Percentiles rank a stretch among this genome's conserved stretches.
phyloP scores from a whole-genome alignment of 768 basidiomycete genomes.

The Wakefieldia striispora region DNA sequence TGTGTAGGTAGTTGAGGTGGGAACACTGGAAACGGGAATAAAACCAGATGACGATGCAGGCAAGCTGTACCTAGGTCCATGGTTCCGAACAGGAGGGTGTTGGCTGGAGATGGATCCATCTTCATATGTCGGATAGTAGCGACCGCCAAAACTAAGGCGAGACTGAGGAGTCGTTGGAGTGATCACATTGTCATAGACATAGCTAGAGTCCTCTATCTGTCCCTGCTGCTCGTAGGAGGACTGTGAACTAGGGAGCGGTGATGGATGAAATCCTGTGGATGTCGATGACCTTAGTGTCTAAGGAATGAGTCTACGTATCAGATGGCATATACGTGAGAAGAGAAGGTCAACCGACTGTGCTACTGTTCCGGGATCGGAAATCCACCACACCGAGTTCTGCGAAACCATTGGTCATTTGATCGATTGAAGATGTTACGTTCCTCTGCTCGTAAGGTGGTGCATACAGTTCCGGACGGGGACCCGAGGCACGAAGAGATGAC shows the following conservation, averaged over 20 bases:
- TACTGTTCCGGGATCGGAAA: constrained; percentile 53
- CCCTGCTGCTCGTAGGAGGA: constrained; percentile 39
- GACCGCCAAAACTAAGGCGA: constrained; percentile 30
- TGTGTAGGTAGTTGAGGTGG: constrained; percentile 37
- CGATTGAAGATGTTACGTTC: constrained; percentile 40
- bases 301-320: constrained; percentile 28
- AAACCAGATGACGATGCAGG: constrained; percentile 70
- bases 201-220: constrained; percentile 32
- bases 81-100: constrained; percentile 36
- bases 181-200: constrained; percentile 39
- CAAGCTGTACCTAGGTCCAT: constrained; percentile 65
- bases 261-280: constrained; percentile 32
- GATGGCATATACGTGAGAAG: constrained; percentile 5
- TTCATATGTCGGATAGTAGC: constrained; percentile 49
- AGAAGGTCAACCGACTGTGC: constrained; percentile 45
- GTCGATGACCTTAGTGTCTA: constrained; percentile 39
- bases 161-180: constrained; percentile 38
- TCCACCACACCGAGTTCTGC: constrained; percentile 59
- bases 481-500: constrained; percentile 59
- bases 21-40: constrained; percentile 44
- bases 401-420: constrained; percentile 61
- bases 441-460: constrained; percentile 69
- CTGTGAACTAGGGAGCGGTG: constrained; percentile 35
- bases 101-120: constrained; percentile 30
- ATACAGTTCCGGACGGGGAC: constrained; percentile 68